Percentiles rank a stretch among this genome's conserved stretches.
These are phyloP conservation scores for Fusarium odoratissimum DNA, from an alignment of 2,329 filamentous ascomycete species.

Conservation along the genomic window DNA sequence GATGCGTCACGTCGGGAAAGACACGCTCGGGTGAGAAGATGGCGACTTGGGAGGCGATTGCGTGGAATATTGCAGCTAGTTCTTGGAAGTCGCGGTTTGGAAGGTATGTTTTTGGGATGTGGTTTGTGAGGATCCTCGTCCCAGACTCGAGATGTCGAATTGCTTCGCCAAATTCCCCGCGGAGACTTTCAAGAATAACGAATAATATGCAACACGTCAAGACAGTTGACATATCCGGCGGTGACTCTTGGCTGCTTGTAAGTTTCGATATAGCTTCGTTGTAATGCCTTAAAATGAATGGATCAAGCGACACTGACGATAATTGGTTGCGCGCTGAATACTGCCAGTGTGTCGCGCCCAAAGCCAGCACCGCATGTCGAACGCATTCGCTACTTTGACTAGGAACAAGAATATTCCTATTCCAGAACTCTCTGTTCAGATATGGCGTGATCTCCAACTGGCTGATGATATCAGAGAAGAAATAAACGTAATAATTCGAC, in stretches of 20 bases:
- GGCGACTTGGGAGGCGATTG: conserved; percentile 8
- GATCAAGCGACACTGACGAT: not conserved
- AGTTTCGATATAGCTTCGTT: conserved; percentile 3
- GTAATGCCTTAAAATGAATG: not conserved
- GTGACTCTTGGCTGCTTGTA: not conserved
- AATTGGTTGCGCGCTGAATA: not conserved
- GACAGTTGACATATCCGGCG: not conserved
- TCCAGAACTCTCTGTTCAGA: conserved; percentile 2
- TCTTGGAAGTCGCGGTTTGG: not conserved
- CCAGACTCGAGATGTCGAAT: conserved; percentile 12
- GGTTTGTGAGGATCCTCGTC: not conserved
- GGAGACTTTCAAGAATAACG: conserved; percentile 6
- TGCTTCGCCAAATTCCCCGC: conserved; percentile 9
- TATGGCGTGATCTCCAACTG: not conserved
- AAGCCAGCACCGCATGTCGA: not conserved
- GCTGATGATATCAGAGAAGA: not conserved
- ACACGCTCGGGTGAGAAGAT: not conserved
- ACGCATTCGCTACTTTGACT: not conserved
- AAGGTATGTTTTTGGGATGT: not conserved
- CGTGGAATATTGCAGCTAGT: not conserved
- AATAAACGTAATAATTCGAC: conserved; percentile 6
- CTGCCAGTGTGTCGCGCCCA: conserved; percentile 2
- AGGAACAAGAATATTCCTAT: not conserved
- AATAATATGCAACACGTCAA: conserved; percentile 9
- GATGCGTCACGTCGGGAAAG: conserved; percentile 2